phyloP scores from a whole-genome alignment of 495 filamentous ascomycete genomes.

The Xylaria palmicola region DNA sequence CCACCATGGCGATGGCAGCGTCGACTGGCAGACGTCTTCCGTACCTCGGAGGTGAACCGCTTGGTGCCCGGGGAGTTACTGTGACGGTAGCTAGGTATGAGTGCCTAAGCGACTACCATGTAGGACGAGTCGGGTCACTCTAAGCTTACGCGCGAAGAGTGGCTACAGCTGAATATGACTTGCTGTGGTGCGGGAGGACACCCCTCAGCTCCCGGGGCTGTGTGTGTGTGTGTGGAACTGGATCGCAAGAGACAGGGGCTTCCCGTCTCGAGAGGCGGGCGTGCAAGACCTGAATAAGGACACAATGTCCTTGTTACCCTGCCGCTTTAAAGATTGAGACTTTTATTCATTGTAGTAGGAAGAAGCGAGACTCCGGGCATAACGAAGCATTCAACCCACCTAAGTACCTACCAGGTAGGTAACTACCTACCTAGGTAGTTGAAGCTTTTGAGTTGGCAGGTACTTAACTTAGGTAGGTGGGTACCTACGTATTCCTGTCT shows the following conservation, averaged over 20 bases:
- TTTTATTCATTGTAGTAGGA: too few relatives aligned
- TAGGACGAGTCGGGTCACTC: not conserved
- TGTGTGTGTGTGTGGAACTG: conserved; percentile 4
- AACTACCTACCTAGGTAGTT: too few relatives aligned
- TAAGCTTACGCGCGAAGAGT: conserved; percentile 1
- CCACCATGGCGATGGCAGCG: not conserved
- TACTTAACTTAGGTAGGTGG: too few relatives aligned
- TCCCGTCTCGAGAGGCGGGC: not conserved
- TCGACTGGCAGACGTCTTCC: not conserved
- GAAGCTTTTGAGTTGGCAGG: too few relatives aligned
- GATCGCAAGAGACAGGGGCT: not conserved
- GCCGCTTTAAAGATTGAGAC: too few relatives aligned
- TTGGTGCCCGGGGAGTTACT: not conserved
- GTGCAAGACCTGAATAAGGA: too few relatives aligned
- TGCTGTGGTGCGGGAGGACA: not conserved
- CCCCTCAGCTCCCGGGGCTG: conserved; percentile 11
- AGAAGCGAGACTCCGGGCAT: too few relatives aligned
- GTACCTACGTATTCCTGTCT: too few relatives aligned
- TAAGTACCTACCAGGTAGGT: too few relatives aligned
- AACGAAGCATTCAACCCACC: too few relatives aligned
- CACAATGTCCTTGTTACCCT: too few relatives aligned
- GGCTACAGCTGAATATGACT: conserved; percentile 11
- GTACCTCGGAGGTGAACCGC: not conserved
- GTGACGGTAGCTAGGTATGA: not conserved
- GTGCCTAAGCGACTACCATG: not conserved